Base-by-base conservation (phyloP, 106 monocot species). In the Dendrobium nobile region DNA sequence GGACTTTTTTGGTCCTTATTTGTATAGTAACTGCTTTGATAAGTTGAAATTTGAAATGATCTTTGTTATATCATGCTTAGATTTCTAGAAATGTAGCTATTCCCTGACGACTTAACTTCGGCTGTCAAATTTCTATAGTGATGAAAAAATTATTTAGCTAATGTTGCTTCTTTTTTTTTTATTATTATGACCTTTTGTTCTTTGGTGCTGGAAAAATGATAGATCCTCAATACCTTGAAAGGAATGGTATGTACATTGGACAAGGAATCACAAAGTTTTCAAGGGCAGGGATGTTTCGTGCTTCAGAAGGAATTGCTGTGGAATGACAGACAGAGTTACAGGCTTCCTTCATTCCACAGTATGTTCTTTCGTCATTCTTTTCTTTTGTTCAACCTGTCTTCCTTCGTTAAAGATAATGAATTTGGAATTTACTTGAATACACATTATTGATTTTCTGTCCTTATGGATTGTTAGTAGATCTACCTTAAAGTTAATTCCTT, bases 311-410 rank as follows among this genome's bases (percentile, higher is more conserved):
- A 80, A 67, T 93, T 88, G 95, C 91, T 81, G 85, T 99, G 41
- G 88, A 78, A 88, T 95, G 95, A 90, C 84, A 54, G 74, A 88
- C 48, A 86, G 93, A 84, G 87, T 54, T 99, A 95, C 65, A 77
- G 82, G 19, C 99, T 99, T 84, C 89, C 95, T 85, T 99, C 99
- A 22, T 99, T 99, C 67, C 79, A 95, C 75, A 78, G 99, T 99
- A 95, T 80, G 78, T 55, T 17, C 24, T 37, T 22, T n/a, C 9
- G 22, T 76, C 48, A 15, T 27, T 76, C 16, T 15, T 47, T 76
- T 48, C 5, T 76, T 26, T 47, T 48, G 20, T 24, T 27, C 22
- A 76, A 19, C 48, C 4, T 22, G 27, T 0, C 9, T 2, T 4
- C 9, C 22, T 45, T 75, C 19, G 26, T 22, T 82, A 27, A 65